Conservation (phyloP, 352 stramenopile genomes). For the Nothophytophthora sp. region DNA sequence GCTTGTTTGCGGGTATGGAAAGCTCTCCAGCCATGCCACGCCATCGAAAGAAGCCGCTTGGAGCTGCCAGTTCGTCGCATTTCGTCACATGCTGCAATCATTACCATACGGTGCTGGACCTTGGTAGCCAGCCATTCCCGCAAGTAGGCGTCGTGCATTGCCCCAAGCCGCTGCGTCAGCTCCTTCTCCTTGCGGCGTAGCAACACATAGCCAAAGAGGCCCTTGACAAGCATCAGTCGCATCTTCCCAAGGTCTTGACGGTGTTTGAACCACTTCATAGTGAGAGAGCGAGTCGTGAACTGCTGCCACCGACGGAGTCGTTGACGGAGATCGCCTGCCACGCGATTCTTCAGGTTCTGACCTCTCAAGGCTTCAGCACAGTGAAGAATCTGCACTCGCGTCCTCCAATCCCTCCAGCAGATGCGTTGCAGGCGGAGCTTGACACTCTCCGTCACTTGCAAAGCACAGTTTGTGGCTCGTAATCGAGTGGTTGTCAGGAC, state of each 20-base stretch:
- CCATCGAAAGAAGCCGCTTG: constrained; percentile 10
- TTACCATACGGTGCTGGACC: constrained; percentile 16
- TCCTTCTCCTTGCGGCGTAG: constrained; percentile 14
- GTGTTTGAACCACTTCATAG: constrained; percentile 7
- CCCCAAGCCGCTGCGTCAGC: constrained; percentile 13
- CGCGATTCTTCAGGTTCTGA: constrained; percentile 6
- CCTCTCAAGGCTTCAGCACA: constrained; percentile 10
- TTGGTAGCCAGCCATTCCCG: constrained; percentile 26
- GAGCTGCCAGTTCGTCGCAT: constrained; percentile 12
- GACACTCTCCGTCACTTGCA: background rate
- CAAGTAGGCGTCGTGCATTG: constrained; percentile 24
- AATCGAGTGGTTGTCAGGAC: background rate
- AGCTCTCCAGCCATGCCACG: constrained; percentile 24
- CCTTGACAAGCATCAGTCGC: constrained; percentile 9
- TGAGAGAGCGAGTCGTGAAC: constrained; percentile 7
- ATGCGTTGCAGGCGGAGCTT: background rate
- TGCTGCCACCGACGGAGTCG: constrained; percentile 21
- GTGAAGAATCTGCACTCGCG: constrained; percentile 1
- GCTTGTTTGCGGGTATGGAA: constrained; percentile 22
- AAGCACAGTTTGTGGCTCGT: background rate
- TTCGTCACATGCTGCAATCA: constrained; percentile 25
- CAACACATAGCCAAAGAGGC: constrained; percentile 19
- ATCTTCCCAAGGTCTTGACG: constrained; percentile 3
- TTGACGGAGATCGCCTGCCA: constrained; percentile 6
- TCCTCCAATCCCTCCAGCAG: constrained; percentile 15